Evolutionary conservation across 2,329 filamentous ascomycete genomes (phyloP).

Genomic region (Canariomyces notabilis): DNA sequence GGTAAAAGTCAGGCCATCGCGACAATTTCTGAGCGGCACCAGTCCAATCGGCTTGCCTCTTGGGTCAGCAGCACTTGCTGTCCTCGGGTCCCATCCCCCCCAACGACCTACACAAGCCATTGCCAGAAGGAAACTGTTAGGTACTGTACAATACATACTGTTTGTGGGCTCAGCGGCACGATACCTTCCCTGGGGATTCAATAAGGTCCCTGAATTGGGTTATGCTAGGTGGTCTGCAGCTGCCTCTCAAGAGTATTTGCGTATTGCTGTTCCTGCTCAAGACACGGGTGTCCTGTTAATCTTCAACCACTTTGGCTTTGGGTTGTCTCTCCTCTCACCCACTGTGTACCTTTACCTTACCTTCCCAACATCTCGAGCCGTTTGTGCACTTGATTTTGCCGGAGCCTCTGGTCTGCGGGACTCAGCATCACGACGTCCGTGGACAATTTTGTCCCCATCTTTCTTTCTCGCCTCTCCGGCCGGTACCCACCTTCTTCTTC

Average conservation of each 20-base stretch:
- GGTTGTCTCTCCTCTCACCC: no score
- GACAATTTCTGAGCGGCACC: constrained; percentile 11
- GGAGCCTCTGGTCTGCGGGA: background rate
- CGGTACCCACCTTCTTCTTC: background rate
- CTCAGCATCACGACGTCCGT: background rate
- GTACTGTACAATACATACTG: no score
- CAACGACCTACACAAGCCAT: no score
- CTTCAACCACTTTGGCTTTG: background rate
- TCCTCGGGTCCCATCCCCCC: background rate
- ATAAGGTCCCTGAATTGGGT: background rate
- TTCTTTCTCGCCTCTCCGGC: background rate
- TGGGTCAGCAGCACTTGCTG: background rate
- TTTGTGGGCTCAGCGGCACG: no score
- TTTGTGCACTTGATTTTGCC: background rate
- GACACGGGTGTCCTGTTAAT: background rate
- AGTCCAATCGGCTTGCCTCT: constrained; percentile 12
- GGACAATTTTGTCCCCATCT: background rate
- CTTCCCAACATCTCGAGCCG: background rate
- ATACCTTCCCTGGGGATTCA: background rate
- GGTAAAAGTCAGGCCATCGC: constrained; percentile 23
- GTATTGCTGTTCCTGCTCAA: background rate
- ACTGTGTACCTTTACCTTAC: background rate
- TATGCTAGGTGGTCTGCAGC: background rate
- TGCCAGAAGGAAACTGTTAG: no score
- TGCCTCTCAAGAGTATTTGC: background rate